Conservation (phyloP, 2,329 filamentous ascomycete genomes). For the Amauroascus verrucosus region DNA sequence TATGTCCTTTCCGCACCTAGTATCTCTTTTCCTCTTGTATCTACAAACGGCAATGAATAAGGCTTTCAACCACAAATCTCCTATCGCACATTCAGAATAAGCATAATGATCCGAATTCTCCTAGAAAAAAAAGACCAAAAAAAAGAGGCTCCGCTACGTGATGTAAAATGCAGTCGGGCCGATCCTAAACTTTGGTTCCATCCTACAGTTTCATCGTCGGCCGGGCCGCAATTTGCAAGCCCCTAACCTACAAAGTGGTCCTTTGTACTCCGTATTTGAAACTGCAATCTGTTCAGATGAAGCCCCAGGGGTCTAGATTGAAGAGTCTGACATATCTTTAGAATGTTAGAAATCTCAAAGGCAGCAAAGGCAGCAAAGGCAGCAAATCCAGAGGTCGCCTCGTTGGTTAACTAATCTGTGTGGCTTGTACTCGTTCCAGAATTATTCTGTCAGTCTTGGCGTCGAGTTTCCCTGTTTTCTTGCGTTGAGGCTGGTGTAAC, state of each 20-base stretch:
- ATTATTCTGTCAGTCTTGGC: slow-evolving; percentile 7
- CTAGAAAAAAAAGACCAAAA: no score
- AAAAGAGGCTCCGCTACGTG: not conserved
- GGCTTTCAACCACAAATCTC: no score
- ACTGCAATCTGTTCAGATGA: not conserved
- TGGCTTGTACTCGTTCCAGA: slow-evolving; percentile 6
- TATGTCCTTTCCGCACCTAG: not conserved
- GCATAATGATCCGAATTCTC: no score
- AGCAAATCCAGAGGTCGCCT: not conserved
- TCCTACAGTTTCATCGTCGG: slow-evolving; percentile 8
- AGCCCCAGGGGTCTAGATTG: not conserved
- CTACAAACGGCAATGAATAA: no score
- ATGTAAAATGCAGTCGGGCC: not conserved
- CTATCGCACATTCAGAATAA: no score
- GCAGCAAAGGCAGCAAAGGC: no score
- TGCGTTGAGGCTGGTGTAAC: not conserved
- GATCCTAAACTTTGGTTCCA: slow-evolving; percentile 7
- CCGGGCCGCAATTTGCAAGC: not conserved
- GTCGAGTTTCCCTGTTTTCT: not conserved
- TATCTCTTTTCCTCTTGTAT: not conserved
- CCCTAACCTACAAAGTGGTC: not conserved
- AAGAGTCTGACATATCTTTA: not conserved
- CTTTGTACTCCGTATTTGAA: not conserved
- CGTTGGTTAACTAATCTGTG: not conserved
- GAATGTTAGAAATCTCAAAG: no score